A percentile compares a stretch with the other conserved stretches of the same genome.
phyloP scores from a whole-genome alignment of 805 yeast species.

The Candida maesae region DNA sequence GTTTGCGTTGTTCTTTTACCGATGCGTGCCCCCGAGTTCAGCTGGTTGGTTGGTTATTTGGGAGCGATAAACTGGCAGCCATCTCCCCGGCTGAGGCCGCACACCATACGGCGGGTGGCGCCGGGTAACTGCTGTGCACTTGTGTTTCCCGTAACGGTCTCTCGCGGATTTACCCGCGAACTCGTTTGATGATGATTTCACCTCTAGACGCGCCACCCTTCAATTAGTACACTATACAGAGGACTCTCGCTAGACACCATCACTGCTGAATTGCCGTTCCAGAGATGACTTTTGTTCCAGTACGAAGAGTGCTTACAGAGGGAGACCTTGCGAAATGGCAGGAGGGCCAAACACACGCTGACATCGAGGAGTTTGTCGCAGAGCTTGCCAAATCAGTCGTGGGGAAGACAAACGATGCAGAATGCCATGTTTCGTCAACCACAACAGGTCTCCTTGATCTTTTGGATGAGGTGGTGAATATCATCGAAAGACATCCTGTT shows the following conservation, averaged over 20 bases:
- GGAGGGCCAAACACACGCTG: constrained; percentile 44
- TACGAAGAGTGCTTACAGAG: constrained; percentile 47
- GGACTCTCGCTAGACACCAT: too few species aligned
- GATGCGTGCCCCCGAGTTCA: too few species aligned
- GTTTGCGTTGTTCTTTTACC: too few species aligned
- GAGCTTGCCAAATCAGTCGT: constrained; percentile 59
- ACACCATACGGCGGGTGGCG: too few species aligned
- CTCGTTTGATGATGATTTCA: not conserved
- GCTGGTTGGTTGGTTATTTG: not conserved
- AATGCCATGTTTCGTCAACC: constrained; percentile 34
- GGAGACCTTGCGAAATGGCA: constrained; percentile 65
- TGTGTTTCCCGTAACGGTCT: not conserved
- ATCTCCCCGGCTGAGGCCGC: too few species aligned
- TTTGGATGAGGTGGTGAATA: constrained; percentile 41
- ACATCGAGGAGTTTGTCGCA: constrained; percentile 51
- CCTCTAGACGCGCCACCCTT: too few species aligned
- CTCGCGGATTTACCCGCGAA: too few species aligned
- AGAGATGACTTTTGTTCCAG: constrained; percentile 24
- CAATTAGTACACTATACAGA: too few species aligned
- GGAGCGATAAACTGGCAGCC: constrained; percentile 1
- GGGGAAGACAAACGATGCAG: constrained; percentile 54
- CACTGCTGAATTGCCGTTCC: too few species aligned
- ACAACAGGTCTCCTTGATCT: constrained; percentile 35
- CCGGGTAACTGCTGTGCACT: constrained; percentile 3
- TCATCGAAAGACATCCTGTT: constrained; percentile 63